Percentiles rank a stretch among this genome's conserved stretches.
These are phyloP conservation scores for Cryptomeria japonica DNA, from an alignment of 75 land plant genomes.

Conservation along the genomic window DNA sequence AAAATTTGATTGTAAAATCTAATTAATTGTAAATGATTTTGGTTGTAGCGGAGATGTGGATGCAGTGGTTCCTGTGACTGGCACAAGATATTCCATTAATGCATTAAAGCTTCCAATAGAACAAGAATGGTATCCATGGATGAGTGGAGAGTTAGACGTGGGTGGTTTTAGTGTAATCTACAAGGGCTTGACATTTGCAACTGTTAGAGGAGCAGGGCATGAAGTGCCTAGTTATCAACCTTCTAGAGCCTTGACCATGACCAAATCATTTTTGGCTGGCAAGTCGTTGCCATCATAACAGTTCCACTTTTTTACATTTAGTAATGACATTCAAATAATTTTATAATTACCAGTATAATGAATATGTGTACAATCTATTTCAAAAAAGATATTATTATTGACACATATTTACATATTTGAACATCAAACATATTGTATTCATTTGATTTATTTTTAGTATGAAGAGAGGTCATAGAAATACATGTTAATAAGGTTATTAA, in stretches of 20 bases:
- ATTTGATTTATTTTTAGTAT: no score
- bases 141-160: conserved; percentile 20
- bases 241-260: conserved; percentile 39
- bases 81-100: conserved; percentile 15
- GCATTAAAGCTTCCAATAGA: conserved; percentile 10
- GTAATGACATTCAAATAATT: not conserved
- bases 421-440: no score
- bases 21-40: not conserved
- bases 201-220: conserved; percentile 79
- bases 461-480: no score
- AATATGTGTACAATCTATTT: no score
- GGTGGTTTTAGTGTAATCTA: conserved; percentile 54
- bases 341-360: not conserved
- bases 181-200: conserved; percentile 53
- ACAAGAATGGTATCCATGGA: conserved; percentile 23
- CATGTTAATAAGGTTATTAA: no score
- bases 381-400: no score
- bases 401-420: no score
- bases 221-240: conserved; percentile 64
- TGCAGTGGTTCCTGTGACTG: conserved; percentile 21
- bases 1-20: not conserved
- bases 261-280: conserved; percentile 49
- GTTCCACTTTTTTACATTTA: no score
- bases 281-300: conserved; percentile 19
- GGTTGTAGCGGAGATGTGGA: conserved; percentile 25